These are phyloP conservation scores for Cornus kousa DNA, from an alignment of 148 eudicot species.

Conservation along the genomic window DNA sequence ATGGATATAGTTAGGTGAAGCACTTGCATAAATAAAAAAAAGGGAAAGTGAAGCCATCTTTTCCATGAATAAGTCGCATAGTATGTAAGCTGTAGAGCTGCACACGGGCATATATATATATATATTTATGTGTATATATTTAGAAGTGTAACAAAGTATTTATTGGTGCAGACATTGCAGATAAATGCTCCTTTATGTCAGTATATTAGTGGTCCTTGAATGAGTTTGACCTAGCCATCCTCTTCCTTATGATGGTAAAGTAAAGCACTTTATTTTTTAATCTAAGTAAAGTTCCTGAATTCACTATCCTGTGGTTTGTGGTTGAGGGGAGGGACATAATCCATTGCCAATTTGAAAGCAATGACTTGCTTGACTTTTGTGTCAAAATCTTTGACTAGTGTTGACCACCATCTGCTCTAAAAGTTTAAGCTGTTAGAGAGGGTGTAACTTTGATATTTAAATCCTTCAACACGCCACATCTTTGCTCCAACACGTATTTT, in stretches of 20 bases:
- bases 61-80: no score
- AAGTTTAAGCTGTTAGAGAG: no score
- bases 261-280: background rate
- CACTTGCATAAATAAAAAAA: background rate
- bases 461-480: no score
- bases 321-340: background rate
- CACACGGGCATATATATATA: background rate
- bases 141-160: background rate
- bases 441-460: no score
- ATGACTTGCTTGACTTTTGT: no score
- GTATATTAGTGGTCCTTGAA: background rate
- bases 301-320: background rate
- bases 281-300: background rate
- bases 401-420: no score
- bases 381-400: no score
- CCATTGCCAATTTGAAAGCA: background rate
- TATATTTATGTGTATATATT: no score
- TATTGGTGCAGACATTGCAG: background rate
- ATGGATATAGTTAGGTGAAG: background rate
- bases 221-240: background rate
- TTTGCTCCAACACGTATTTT: no score
- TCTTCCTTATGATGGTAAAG: background rate
- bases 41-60: background rate
- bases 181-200: background rate
- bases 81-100: background rate